A percentile compares a stretch with the other conserved stretches of the same genome.
phyloP scores from a whole-genome alignment of 2,329 filamentous ascomycete genomes.

The Talaromyces sp. region DNA sequence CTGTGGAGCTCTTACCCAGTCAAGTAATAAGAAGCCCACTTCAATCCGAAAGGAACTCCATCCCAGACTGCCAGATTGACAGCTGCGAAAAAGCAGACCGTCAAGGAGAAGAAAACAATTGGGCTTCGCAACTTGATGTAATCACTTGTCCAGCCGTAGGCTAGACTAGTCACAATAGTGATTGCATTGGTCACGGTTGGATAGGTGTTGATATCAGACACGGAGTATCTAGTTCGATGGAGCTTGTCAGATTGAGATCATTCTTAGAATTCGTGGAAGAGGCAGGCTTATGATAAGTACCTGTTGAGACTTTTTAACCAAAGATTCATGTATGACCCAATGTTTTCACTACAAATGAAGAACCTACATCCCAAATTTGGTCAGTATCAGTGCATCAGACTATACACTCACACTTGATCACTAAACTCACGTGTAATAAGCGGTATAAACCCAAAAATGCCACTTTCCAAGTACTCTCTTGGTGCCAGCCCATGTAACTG shows the following conservation, averaged over 20 bases:
- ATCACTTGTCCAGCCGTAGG: conserved; percentile 15
- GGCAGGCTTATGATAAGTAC: too few species aligned
- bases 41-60: conserved; percentile 12
- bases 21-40: conserved; percentile 14
- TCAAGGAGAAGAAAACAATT: conserved; percentile 14
- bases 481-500: conserved; percentile 9
- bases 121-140: conserved; percentile 11
- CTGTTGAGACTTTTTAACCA: conserved; percentile 11
- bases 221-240: conserved; percentile 2
- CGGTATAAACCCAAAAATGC: conserved; percentile 16
- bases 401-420: too few species aligned
- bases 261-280: not conserved
- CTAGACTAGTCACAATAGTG: conserved; percentile 10
- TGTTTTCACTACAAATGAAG: conserved; percentile 17
- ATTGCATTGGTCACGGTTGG: conserved; percentile 13
- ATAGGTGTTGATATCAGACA: conserved; percentile 12
- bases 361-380: not conserved
- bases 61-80: conserved; percentile 12
- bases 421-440: conserved; percentile 12
- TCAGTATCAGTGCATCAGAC: too few species aligned
- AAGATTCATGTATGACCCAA: conserved; percentile 15
- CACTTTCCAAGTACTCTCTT: conserved; percentile 10
- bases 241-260: not conserved
- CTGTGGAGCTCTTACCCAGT: not conserved
- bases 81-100: conserved; percentile 13